Base-by-base conservation (phyloP, 1,284 basidiomycete genomes). In the Cyathus pygmaeus region DNA sequence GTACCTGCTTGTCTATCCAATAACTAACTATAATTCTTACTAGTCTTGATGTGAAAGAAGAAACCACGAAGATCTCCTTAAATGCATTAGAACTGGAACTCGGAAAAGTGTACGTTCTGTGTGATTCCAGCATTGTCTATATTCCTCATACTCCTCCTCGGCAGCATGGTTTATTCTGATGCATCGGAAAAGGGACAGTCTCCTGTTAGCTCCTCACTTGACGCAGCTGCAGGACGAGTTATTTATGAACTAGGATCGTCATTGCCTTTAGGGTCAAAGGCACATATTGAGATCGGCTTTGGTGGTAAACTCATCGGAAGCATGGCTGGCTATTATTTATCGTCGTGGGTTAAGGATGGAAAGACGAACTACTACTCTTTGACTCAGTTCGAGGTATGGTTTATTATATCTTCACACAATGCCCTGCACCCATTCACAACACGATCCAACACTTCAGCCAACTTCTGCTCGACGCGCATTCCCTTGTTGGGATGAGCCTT, bases 401-500 rank as follows among this genome's bases (percentile, higher is more conserved):
- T 33, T 11, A 53, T 9, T 23, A 41, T 17, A 47, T 6, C n/a
- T n/a, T 26, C 24, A n/a, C 24, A n/a, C n/a, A 7, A 7, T 47
- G 44, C 9, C n/a, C 7, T 47, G 7, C n/a, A 47, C 6, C n/a
- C 72, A 74, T 64, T 75, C 64, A 62, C 63, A 74, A 6, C 33
- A 9, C 33, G 15, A 15, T 15, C 15, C 33, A 7, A 7, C 33
- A 72, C 70, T 56, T 70, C 70, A 98, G 89, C 91, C 96, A 21
- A 98, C 95, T 27, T 89, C 91, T 60, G 95, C 95, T 4, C 85
- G 96, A 60, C 84, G 88, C 55, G 90, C 91, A 11, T 94, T 95
- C 77, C 94, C 94, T 29, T 92, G 88, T 77, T 99, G 94, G 94
- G 97, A 98, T 75, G 96, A 99, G 76, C 97, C 97, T 26, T 85